Conservation (phyloP, 371 early-diverging fungal genomes). For the Mortierella sp. region DNA sequence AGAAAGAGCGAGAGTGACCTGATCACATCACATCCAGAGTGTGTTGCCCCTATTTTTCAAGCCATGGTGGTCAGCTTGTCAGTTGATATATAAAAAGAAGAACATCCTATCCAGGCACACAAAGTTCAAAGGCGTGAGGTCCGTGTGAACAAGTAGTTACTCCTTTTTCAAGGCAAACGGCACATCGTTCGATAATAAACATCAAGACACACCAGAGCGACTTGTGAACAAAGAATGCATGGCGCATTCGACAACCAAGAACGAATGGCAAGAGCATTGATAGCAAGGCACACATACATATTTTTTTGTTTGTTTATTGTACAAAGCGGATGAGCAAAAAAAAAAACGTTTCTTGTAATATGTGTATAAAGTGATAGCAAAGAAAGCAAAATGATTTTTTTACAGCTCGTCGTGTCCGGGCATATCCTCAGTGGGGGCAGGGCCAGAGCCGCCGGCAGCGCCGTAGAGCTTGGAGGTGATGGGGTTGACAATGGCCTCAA, state of each 20-base stretch:
- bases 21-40: constrained; percentile 7
- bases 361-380: background rate
- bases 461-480: constrained; percentile 89
- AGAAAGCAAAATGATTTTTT: constrained; percentile 27
- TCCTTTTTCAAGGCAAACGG: background rate
- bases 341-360: constrained; percentile 3
- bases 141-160: background rate
- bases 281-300: background rate
- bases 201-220: too few relatives aligned
- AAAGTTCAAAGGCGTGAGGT: background rate
- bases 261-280: background rate
- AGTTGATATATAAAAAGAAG: background rate
- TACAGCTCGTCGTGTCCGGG: constrained; percentile 84
- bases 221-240: too few relatives aligned
- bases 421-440: constrained; percentile 74
- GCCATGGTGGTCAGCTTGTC: background rate
- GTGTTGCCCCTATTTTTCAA: background rate
- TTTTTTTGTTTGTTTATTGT: constrained; percentile 10
- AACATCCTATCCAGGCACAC: background rate
- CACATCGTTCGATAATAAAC: background rate
- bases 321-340: constrained; percentile 18
- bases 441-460: constrained; percentile 64
- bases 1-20: background rate
- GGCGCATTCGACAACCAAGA: background rate
- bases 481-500: constrained; percentile 90